Conservation (phyloP, 371 early-diverging fungal species). For the Rhizopus arrhizus region DNA sequence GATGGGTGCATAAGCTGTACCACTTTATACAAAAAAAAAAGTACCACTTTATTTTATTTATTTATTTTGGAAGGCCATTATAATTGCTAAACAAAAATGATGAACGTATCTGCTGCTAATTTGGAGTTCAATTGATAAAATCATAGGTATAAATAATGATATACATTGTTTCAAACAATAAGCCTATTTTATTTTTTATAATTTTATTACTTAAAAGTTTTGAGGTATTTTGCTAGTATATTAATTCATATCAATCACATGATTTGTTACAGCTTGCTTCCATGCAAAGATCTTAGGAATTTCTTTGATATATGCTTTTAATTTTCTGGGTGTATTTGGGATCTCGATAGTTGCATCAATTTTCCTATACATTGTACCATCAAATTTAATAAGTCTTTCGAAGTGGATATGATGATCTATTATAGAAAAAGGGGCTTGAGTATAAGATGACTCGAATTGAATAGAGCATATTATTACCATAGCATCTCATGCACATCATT, state of each 20-base stretch:
- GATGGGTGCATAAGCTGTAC: not conserved
- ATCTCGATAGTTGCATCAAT: slow-evolving; percentile 14
- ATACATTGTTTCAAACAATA: not conserved
- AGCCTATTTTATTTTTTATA: slow-evolving; percentile 2
- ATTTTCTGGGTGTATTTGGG: slow-evolving; percentile 13
- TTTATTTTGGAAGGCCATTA: too few relatives aligned
- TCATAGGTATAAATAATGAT: not conserved
- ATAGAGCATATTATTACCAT: slow-evolving; percentile 5
- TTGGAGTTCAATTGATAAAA: too few relatives aligned
- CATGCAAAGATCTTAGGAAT: slow-evolving; percentile 13
- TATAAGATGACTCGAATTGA: not conserved
- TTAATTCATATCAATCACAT: slow-evolving; percentile 2
- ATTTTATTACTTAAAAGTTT: not conserved
- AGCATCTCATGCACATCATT: slow-evolving; percentile 13
- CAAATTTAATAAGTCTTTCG: not conserved
- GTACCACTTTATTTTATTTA: too few relatives aligned
- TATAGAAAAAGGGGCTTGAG: not conserved
- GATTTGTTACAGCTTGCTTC: slow-evolving; percentile 12
- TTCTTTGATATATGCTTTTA: slow-evolving; percentile 11
- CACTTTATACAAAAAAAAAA: too few relatives aligned
- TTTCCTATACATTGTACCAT: slow-evolving; percentile 9
- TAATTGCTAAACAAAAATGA: too few relatives aligned
- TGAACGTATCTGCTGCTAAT: too few relatives aligned
- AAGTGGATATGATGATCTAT: slow-evolving; percentile 8
- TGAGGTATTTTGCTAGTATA: slow-evolving; percentile 1